Evolutionary conservation across 108 stramenopile species (phyloP).

Genomic region (Pseudonitzschia multiseries): DNA sequence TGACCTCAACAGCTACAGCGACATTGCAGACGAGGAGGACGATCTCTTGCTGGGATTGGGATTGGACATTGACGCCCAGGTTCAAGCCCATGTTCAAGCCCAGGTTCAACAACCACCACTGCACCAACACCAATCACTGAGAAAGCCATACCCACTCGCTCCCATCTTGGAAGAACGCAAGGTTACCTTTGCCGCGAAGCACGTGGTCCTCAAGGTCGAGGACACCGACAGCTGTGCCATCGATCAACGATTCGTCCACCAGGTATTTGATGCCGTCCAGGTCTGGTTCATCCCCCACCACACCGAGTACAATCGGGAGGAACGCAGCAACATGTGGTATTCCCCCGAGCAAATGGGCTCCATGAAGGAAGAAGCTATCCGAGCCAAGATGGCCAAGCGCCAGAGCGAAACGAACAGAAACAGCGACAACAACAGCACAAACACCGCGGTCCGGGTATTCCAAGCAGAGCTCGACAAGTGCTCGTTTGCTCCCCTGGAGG

Average conservation of each 20-base stretch:
- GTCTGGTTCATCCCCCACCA: slow-evolving; percentile 14
- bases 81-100: not conserved
- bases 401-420: not conserved
- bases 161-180: slow-evolving; percentile 12
- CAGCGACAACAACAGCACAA: not conserved
- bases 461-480: not conserved
- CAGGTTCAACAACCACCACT: not conserved
- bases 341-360: not conserved
- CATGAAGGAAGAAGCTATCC: not conserved
- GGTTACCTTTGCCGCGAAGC: slow-evolving; percentile 13
- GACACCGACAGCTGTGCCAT: not conserved
- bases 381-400: not conserved
- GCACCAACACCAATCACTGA: no score
- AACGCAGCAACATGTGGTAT: not conserved
- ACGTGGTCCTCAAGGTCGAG: not conserved
- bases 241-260: slow-evolving; percentile 6
- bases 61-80: not conserved
- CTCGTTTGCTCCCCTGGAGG: not conserved
- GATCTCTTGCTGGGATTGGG: not conserved
- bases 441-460: no score
- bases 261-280: slow-evolving; percentile 1
- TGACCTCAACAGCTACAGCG: no score
- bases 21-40: not conserved
- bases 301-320: not conserved
- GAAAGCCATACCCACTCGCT: not conserved